Base-by-base conservation (phyloP, 1,284 basidiomycete genomes). In the Fomitopsis pinicola region DNA sequence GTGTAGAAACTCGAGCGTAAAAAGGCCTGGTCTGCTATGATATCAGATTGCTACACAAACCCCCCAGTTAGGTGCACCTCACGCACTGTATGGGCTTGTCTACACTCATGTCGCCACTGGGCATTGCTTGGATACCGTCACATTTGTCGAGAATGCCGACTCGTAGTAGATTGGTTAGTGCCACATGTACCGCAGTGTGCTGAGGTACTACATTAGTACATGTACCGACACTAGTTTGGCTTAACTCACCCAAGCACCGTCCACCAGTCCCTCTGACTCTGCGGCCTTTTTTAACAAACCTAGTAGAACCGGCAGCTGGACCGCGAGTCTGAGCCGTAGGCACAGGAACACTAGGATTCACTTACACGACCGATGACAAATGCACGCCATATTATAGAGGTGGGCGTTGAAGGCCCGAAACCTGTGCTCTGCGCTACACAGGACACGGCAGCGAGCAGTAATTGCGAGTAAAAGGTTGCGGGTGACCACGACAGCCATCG, bases 281-380 rank as follows among this genome's bases (percentile, higher is more conserved):
- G 88, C 69, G 17, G 75, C 74, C 64, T 79, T 81, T 64, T 85
- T 82, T 60, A 90, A 86, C 12, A 71, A 71, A 9, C 75, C 68
- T 33, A 92, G 68, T 22, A 91, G 72, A 26, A 73, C 74, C 38
- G 90, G 89, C 19, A 92, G 77, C 89, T 92, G 45, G 58, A 50
- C 30, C 22, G 2, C 46, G 22, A 6, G 17, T 58, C 40, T 59
- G 36, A 19, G 14, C 45, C 8, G 44, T 8, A 7, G 40, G 36
- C 17, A 19, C 45, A 42, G n/a, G 17, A 45, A 50, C 52, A 5
- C n/a, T 15, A n/a, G 52, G 3, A n/a, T 8, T 14, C 4, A 57
- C 66, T 28, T 73, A 92, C 90, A 58, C 90, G 79, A 44, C 88
- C 86, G 55, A 89, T 73, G n/a, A 89, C 78, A 67, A 92, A 91